A percentile compares a stretch with the other conserved stretches of the same genome.
phyloP scores from a whole-genome alignment of 106 monocot species.

The Platanthera zijinensis region DNA sequence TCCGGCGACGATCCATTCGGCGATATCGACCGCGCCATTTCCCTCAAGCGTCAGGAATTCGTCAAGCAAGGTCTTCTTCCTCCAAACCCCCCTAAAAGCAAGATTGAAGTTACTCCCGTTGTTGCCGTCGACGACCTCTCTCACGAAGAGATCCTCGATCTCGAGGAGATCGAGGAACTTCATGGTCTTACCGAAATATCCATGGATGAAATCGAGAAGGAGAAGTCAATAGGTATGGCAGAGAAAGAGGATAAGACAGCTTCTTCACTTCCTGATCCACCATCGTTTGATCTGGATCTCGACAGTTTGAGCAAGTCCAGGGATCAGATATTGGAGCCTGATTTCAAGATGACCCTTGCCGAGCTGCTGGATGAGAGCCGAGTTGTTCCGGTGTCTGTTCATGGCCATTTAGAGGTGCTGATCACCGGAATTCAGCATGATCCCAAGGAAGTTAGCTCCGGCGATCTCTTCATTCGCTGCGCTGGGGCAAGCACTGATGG shows the following conservation, averaged over 20 bases:
- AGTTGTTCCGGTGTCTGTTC: slow-evolving; percentile 71
- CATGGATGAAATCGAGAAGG: slow-evolving; percentile 21
- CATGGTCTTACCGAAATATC: slow-evolving; percentile 39
- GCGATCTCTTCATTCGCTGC: slow-evolving; percentile 76
- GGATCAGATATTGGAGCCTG: slow-evolving; percentile 46
- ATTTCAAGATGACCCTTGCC: slow-evolving; percentile 66
- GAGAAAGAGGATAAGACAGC: slow-evolving; percentile 15
- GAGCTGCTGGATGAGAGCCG: slow-evolving; percentile 88
- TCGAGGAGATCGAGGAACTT: slow-evolving; percentile 72
- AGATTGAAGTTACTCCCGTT: slow-evolving; percentile 4
- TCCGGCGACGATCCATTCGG: slow-evolving; percentile 57
- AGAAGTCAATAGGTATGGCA: slow-evolving; percentile 8
- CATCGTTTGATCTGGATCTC: slow-evolving; percentile 54
- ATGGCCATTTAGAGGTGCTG: slow-evolving; percentile 63
- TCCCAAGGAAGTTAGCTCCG: slow-evolving; percentile 59
- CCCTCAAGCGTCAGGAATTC: slow-evolving; percentile 74
- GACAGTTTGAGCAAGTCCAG: slow-evolving; percentile 32
- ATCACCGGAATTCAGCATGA: slow-evolving; percentile 79
- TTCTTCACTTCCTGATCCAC: background rate
- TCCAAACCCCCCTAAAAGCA: slow-evolving; percentile 32
- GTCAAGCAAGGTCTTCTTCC: slow-evolving; percentile 47
- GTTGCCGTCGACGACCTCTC: slow-evolving; percentile 48
- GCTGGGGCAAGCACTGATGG: slow-evolving; percentile 36
- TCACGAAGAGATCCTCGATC: slow-evolving; percentile 66
- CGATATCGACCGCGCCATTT: slow-evolving; percentile 79